Evolutionary conservation across 495 filamentous ascomycete species (phyloP), one percentile per base, ranked within the genome.

Genomic region (Chaetomium tenue): DNA sequence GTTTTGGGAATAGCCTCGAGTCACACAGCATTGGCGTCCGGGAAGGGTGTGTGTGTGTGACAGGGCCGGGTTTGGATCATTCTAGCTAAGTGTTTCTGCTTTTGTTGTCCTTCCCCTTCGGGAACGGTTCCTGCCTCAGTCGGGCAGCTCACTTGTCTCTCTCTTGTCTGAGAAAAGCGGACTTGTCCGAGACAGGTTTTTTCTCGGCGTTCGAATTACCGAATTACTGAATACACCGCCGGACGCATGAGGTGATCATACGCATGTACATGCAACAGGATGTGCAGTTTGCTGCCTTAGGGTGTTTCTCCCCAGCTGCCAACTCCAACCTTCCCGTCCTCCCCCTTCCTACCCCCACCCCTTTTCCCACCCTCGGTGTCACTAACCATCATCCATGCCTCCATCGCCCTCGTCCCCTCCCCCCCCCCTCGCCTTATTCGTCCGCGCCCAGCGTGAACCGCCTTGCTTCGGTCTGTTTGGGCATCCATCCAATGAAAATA

Each of bases 401-500:
- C 15, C 20, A 18, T 50, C 20, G n/a, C 3, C 18, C 18, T 15
- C n/a, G 7, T 2, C 12, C 58, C 11, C 46, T 26, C 58, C 28
- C 30, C 26, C 23, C 26, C 23, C 26, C 11, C 23, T 18, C 40
- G 18, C 13, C 18, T 30, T 26, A 60, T 39, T 51, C 44, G 26
- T 25, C n/a, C 58, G 20, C n/a, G 28, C 16, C 13, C 58, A 37
- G 44, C 39, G 40, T 39, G 20, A 37, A 23, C 46, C 46, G 28
- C n/a, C 46, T 18, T 51, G 39, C 33, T 23, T 33, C 15, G n/a
- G 46, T 2, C 28, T 26, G 58, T 6, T 23, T 15, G 44, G 44
- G 58, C 51, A 39, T 60, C 58, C 51, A 39, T 60, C 58, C 58
- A 60, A 51, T 60, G 18, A 51, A 15, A 51, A 52, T n/a, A 33